Base-by-base conservation (phyloP, 2,329 filamentous ascomycete species). In the Paraconiothyrium brasiliense region DNA sequence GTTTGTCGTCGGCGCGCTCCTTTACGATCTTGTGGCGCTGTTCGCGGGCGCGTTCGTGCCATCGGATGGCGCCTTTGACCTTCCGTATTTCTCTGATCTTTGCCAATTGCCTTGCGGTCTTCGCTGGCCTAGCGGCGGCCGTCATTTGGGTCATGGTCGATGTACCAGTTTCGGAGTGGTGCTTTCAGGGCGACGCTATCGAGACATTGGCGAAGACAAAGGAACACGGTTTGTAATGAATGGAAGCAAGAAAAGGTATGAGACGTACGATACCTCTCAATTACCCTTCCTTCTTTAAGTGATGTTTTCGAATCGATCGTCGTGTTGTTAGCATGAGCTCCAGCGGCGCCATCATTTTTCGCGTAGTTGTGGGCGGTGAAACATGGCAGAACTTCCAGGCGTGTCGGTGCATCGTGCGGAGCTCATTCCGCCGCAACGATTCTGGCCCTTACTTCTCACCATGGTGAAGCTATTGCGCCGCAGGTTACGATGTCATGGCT, bases 141-240 rank as follows among this genome's bases (percentile, higher is more conserved):
- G 54, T 34, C 51, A 72, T 55, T 66, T 69, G 72, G 64, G 59
- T 70, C 72, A 71, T 76, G 61, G 73, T 75, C 85, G 61, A 80
- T 76, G 58, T 84, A 86, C 80, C 90, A 88, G 77, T 86, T 87
- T 51, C 43, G 59, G 51, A 22, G 34, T 39, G 54, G 39, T 66
- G 66, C 57, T 63, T 54, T 58, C 57, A 50, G 37, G 56, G 55
- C 64, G 65, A 65, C 22, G 66, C 71, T 74, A 73, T 64, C 67
- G 71, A 69, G 71, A 70, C 71, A 73, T 74, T 35, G 61, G 51
- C 20, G 37, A 59, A 32, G 44, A 41, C 43, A 7, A 43, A 43
- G n/a, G 14, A 14, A 54, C 22, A 41, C 16, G 22, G 4, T 32
- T 14, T 16, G n/a, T 7, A 41, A 20, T n/a, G 16, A 41, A 41